Evolutionary conservation across 108 stramenopile species (phyloP).

Genomic region (Ochromonas danica): DNA sequence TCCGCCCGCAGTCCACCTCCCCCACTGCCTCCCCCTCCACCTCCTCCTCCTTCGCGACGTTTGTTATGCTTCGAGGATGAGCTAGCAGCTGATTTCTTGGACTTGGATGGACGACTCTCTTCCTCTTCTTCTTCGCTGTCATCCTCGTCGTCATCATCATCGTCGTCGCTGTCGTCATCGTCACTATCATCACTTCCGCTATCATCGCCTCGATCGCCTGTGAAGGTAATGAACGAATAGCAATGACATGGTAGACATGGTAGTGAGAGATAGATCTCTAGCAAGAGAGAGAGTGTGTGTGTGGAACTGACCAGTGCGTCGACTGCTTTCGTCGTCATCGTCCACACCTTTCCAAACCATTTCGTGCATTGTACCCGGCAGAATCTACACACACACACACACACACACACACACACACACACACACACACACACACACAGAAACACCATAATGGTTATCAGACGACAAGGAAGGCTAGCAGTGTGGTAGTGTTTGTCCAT

Average conservation of each 20-base stretch:
- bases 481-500: no score
- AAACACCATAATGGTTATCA: no score
- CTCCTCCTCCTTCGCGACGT: background rate
- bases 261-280: no score
- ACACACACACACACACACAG: no score
- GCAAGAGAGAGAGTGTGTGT: no score
- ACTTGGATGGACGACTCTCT: background rate
- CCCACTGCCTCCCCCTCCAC: background rate
- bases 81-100: background rate
- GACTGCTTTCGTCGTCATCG: background rate
- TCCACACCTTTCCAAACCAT: constrained; percentile 30
- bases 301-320: background rate
- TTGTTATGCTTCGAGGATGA: background rate
- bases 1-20: constrained; percentile 5
- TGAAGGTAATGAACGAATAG: no score
- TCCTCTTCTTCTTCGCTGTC: background rate
- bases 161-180: background rate
- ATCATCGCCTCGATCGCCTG: background rate
- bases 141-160: constrained; percentile 1
- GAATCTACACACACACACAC: background rate
- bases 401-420: no score
- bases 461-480: no score
- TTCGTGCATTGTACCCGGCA: constrained; percentile 6
- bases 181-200: background rate
- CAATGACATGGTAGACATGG: no score